A percentile compares a stretch with the other conserved stretches of the same genome.
phyloP scores from a whole-genome alignment of 306 rosid species.

The Ormosia semicastrata region DNA sequence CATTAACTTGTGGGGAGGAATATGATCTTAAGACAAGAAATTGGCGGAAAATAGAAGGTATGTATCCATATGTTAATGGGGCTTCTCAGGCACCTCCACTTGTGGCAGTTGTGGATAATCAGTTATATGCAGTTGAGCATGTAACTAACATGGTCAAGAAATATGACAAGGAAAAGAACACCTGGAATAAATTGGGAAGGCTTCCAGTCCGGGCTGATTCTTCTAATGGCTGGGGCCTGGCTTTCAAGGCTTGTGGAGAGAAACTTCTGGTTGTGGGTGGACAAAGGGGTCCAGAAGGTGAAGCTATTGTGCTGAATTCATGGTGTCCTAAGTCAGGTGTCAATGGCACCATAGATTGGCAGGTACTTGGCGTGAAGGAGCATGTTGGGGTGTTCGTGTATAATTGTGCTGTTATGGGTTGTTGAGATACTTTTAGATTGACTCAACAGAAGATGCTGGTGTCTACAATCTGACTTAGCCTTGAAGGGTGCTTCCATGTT shows the following conservation, averaged over 20 bases:
- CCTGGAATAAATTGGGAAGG: constrained; percentile 81
- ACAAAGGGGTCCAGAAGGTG: constrained; percentile 91
- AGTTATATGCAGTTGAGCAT: constrained; percentile 78
- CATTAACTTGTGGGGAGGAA: constrained; percentile 92
- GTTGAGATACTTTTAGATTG: constrained; percentile 66
- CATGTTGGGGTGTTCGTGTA: constrained; percentile 86
- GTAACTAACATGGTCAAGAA: constrained; percentile 84
- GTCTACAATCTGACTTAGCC: constrained; percentile 59
- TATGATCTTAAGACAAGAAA: constrained; percentile 62
- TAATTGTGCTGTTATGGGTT: constrained; percentile 97
- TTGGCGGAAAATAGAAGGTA: constrained; percentile 81
- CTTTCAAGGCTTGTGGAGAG: constrained; percentile 95
- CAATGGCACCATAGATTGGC: constrained; percentile 78
- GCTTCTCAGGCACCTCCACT: constrained; percentile 97
- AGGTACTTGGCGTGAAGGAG: constrained; percentile 78
- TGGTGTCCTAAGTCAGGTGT: constrained; percentile 80
- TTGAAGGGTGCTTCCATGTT: constrained; percentile 50
- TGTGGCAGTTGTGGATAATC: constrained; percentile 87
- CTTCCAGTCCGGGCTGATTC: constrained; percentile 90
- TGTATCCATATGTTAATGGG: constrained; percentile 77
- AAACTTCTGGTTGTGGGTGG: constrained; percentile 88
- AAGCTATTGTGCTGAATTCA: constrained; percentile 73
- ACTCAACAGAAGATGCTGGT: constrained; percentile 50
- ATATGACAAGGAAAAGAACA: constrained; percentile 72
- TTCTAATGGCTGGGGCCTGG: constrained; percentile 93